Evolutionary conservation across 139 green algal genomes (phyloP), one percentile per base, ranked within the genome.

Genomic region (Nannochloris sp.): DNA sequence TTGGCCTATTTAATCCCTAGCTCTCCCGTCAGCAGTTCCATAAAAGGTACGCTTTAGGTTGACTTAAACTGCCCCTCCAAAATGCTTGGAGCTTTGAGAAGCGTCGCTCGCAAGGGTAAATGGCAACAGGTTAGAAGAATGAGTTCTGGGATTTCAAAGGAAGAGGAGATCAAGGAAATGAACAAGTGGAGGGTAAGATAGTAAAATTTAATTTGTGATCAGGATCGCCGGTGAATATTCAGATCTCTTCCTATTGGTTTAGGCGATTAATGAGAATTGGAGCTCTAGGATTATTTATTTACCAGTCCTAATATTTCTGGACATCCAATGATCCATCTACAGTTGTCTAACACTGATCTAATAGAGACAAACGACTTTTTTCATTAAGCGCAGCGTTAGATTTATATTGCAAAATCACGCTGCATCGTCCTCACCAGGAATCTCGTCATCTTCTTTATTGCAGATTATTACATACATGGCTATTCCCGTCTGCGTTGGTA

Each of bases 131-230:
- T 59, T 12, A 34, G 48, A 36, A 34, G 12, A n/a, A 65, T 65
- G 59, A 39, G 25, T 8, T 65, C 59, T 30, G 34, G n/a, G 23
- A 33, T 65, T 23, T 65, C 59, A n/a, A 23, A 32, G 13, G 59
- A 34, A 24, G 59, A 65, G 33, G 59, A 65, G 36, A 65, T 65
- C 12, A 65, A 65, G 36, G 59, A 65, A 36, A 65, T 65, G 59
- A 65, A 65, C n/a, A 65, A 65, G 32, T 65, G 59, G 59, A 65
- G 39, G 59, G 59, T 65, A 29, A 1, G 59, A 19, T 19, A 51
- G 42, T 27, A 51, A 27, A 51, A 51, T 27, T 51, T 51, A 51
- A 51, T 51, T 19, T 19, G 42, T 51, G 19, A 51, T 51, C 19
- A 27, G 42, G 42, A 19, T 19, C 19, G n/a, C n/a, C n/a, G n/a